Evolutionary conservation across 768 basidiomycete species (phyloP).

Genomic region (Pleurotus cornucopiae): DNA sequence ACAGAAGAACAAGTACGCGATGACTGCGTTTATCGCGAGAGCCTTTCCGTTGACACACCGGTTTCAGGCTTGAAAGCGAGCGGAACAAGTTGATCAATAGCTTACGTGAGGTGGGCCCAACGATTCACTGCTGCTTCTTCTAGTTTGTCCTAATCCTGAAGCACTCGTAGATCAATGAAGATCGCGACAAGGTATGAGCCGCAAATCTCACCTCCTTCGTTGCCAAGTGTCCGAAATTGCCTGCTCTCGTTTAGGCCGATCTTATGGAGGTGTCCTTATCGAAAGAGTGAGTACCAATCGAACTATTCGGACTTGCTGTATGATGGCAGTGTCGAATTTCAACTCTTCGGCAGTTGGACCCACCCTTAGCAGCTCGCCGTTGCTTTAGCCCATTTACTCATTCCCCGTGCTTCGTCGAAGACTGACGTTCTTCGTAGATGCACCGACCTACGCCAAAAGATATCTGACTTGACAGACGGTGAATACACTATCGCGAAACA

Average conservation of each 20-base stretch:
- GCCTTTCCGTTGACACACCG: neutral
- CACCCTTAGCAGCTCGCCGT: neutral
- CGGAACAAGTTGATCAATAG: slow-evolving; percentile 62
- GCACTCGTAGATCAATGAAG: slow-evolving; percentile 63
- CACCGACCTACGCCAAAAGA: slow-evolving; percentile 61
- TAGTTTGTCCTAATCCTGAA: slow-evolving; percentile 8
- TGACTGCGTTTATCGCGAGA: neutral
- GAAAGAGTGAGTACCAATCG: slow-evolving; percentile 51
- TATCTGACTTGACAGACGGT: slow-evolving; percentile 62
- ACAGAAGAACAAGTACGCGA: slow-evolving; percentile 76
- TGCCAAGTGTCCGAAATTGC: neutral
- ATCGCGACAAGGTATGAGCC: slow-evolving; percentile 60
- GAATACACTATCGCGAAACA: slow-evolving; percentile 72
- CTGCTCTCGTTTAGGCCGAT: slow-evolving; percentile 45
- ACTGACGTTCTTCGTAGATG: slow-evolving; percentile 39
- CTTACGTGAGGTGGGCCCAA: slow-evolving; percentile 57
- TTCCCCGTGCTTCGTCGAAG: neutral
- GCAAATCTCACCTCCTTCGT: slow-evolving; percentile 5
- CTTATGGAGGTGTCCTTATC: slow-evolving; percentile 62
- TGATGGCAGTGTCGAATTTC: neutral
- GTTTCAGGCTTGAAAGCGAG: slow-evolving; percentile 70
- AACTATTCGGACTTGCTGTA: slow-evolving; percentile 7
- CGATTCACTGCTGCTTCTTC: neutral
- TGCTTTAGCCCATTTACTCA: neutral
- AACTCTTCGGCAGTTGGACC: neutral